Evolutionary conservation across 2,329 filamentous ascomycete genomes (phyloP), one percentile per base, ranked within the genome.

Genomic region (Colletotrichum sp.): DNA sequence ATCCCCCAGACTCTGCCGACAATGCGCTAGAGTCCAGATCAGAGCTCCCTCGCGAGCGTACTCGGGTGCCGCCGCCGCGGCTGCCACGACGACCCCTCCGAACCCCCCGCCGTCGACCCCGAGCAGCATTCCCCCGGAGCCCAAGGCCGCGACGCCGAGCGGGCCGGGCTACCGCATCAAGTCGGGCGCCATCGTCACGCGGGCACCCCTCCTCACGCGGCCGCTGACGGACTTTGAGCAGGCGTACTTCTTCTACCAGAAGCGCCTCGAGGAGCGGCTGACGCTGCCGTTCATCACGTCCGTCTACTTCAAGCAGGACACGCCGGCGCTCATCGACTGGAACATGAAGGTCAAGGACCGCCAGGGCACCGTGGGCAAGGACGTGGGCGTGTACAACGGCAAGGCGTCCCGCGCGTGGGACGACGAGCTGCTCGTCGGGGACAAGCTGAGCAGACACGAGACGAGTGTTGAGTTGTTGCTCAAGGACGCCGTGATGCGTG

Each of bases 201-300:
- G 97, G 32, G 92, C 97, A 64, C 97, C 97, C 8, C 88, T 97
- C 75, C 89, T 99, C 81, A 98, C 97, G 30, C 94, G 94, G 79
- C 89, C 94, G 76, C 93, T 96, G 70, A 94, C 94, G 39, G 90
- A 95, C 15, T 98, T 99, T 86, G 97, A 99, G 86, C 94, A 95
- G 82, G 90, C 96, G 78, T 98, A 94, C 87, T 98, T 94, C 89
- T 96, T 99, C 84, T 99, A 99, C 88, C 97, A 99, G 87, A 96
- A 96, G 81, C 95, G 97, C 16, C 90, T 99, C 76, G 98, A 98
- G 85, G 97, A 99, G 89, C 94, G 97, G 58, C 90, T 98, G 68
- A 93, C 93, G 25, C 90, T 97, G 6, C 95, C 96, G 3, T 99
- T 98, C 85, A 94, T 94, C 72, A 92, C 94, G 79, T 94, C 94